Percentiles rank a stretch among this genome's conserved stretches.
phyloP scores from a whole-genome alignment of 768 basidiomycete genomes.

The Coprinopsis sp. region DNA sequence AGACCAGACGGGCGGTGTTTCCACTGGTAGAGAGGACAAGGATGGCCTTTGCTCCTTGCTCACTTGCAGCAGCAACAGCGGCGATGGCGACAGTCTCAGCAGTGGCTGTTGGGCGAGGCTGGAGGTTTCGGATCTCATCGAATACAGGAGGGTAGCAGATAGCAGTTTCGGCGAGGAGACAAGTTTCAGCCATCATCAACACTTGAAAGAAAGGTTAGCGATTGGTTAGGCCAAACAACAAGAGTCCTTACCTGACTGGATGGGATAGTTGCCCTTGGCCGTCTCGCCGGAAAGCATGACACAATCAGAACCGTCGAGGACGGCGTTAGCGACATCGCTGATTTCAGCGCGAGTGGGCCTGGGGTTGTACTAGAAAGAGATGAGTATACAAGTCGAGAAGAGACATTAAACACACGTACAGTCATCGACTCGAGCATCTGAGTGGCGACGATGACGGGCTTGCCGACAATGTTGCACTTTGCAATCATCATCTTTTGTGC shows the following conservation, averaged over 20 bases:
- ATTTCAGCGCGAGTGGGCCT: conserved; percentile 98
- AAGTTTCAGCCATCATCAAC: conserved; percentile 99
- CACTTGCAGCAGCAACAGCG: conserved; percentile 90
- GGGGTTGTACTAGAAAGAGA: conserved; percentile 78
- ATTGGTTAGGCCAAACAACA: neutral
- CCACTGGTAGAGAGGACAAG: conserved; percentile 96
- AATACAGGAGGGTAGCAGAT: conserved; percentile 94
- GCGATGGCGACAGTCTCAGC: conserved; percentile 96
- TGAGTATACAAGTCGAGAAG: conserved; percentile 7
- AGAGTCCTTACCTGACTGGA: conserved; percentile 74
- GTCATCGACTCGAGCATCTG: conserved; percentile 99
- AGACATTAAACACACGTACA: conserved; percentile 34
- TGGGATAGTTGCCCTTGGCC: conserved; percentile 94
- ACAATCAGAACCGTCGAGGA: conserved; percentile 97
- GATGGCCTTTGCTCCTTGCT: conserved; percentile 93
- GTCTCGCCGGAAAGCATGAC: conserved; percentile 99
- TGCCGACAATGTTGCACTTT: conserved; percentile 96
- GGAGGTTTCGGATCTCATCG: conserved; percentile 77
- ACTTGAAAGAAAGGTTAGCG: conserved; percentile 43
- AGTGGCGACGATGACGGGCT: conserved; percentile 97
- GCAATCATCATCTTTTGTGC: conserved; percentile 99
- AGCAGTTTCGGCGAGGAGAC: conserved; percentile 91
- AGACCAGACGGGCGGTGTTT: conserved; percentile 90
- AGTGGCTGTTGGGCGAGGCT: conserved; percentile 86
- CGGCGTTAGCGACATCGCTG: conserved; percentile 98